These are phyloP conservation scores for Voacanga thouarsii DNA, from an alignment of 257 asterid species.

Conservation along the genomic window DNA sequence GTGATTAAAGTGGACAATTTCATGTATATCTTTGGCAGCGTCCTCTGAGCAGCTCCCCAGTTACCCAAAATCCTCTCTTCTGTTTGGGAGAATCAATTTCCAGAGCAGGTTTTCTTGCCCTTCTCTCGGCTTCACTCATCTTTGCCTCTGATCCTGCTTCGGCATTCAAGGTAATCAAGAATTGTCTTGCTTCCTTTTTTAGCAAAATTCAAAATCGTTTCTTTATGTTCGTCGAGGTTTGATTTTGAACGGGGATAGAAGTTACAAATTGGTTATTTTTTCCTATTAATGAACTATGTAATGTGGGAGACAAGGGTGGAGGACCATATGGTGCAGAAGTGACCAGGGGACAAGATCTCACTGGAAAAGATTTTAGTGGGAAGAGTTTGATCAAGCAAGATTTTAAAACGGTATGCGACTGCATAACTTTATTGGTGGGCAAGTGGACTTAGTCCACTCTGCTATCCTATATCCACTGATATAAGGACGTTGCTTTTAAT, in stretches of 20 bases:
- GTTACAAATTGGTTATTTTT: background rate
- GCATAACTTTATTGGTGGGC: background rate
- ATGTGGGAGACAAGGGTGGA: constrained; percentile 59
- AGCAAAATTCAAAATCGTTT: background rate
- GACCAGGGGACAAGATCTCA: constrained; percentile 95
- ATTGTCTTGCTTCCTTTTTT: background rate
- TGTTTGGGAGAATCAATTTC: constrained; percentile 49
- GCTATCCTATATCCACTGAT: background rate
- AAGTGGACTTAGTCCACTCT: background rate
- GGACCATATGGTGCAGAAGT: constrained; percentile 96
- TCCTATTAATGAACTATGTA: constrained; percentile 17
- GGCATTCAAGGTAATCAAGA: constrained; percentile 67
- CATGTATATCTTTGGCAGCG: constrained; percentile 25
- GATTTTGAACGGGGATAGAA: background rate
- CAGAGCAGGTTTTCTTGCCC: constrained; percentile 55
- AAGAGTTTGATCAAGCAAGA: constrained; percentile 81
- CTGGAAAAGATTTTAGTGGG: constrained; percentile 88
- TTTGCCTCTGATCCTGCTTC: constrained; percentile 80
- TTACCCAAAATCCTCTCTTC: constrained; percentile 21
- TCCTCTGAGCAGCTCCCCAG: constrained; percentile 12
- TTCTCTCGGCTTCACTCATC: constrained; percentile 69
- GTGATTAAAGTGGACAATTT: background rate
- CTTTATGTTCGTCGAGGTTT: background rate
- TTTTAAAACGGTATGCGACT: constrained; percentile 65
- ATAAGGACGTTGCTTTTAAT: background rate